Evolutionary conservation across 2,329 filamentous ascomycete species (phyloP), one percentile per base, ranked within the genome.

Genomic region (Aspergillus sp.): DNA sequence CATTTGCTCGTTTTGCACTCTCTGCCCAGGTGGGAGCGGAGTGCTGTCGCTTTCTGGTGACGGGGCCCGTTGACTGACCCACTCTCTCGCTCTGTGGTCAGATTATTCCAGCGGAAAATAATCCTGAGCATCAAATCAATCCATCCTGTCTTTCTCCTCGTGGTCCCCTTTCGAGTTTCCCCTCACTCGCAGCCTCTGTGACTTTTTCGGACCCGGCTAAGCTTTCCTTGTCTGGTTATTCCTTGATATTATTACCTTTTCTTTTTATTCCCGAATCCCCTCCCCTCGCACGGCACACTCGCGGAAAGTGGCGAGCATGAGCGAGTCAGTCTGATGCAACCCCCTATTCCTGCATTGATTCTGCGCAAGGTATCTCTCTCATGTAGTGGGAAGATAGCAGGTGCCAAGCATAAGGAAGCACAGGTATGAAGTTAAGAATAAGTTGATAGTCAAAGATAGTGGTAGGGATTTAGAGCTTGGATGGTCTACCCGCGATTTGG

Each of bases 401-500:
- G 7, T 43, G 17, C 38, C 52, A 55, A 54, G 15, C 19, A 45
- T 25, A 9, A 34, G 11, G 17, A 34, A n/a, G 17, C 15, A 28
- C 23, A 60, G 19, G 43, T 31, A 52, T 65, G 61, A 68, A 48
- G 67, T 69, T 54, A 43, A 68, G 66, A 66, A 62, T 59, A 66
- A 50, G 60, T 62, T 63, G 60, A 64, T 69, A 64, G 63, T 50
- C 34, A 45, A 53, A 59, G 47, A 57, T 59, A 46, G 52, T 66
- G 62, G 59, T 64, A 61, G 55, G 57, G 59, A 59, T 64, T 68
- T 68, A 65, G 65, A 69, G 67, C 67, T 67, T 66, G 64, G 65
- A 69, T 75, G 74, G 73, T 74, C 72, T 76, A 74, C 71, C 73
- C 73, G 73, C 70, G 66, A 69, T 65, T 69, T 68, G 68, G 70